phyloP scores from a whole-genome alignment of 2,329 filamentous ascomycete species.

The Fusarium metavorans region DNA sequence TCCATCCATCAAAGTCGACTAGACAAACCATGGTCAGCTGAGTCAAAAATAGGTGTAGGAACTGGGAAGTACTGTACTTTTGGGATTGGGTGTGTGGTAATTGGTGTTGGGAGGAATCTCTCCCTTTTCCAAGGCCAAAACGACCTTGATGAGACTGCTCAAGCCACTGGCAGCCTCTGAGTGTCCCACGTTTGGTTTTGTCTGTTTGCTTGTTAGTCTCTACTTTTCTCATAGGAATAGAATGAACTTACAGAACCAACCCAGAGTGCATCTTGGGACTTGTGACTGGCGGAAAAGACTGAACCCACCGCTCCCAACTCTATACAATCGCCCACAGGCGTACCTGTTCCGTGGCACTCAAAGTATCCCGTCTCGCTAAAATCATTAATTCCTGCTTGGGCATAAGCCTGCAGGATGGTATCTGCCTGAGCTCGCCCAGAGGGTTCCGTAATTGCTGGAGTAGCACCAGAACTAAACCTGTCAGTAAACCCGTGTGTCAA shows the following conservation, averaged over 20 bases:
- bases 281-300: constrained; percentile 44
- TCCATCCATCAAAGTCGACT: constrained; percentile 42
- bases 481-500: constrained; percentile 14
- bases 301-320: constrained; percentile 49
- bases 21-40: neutral
- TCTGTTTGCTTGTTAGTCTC: constrained; percentile 42
- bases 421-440: constrained; percentile 56
- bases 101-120: constrained; percentile 44
- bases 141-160: constrained; percentile 44
- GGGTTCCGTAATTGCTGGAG: constrained; percentile 65
- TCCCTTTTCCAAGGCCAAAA: constrained; percentile 43
- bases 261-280: constrained; percentile 46
- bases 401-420: constrained; percentile 47
- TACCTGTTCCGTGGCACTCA: constrained; percentile 49
- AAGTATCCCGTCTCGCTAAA: constrained; percentile 45
- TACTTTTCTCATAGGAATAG: neutral
- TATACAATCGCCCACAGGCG: constrained; percentile 45
- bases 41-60: neutral
- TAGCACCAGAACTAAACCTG: constrained; percentile 56
- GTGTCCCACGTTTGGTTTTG: constrained; percentile 46
- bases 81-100: constrained; percentile 42
- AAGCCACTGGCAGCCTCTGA: constrained; percentile 46
- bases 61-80: constrained; percentile 22
- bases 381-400: constrained; percentile 30
- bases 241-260: constrained; percentile 59